Conservation (phyloP, 495 filamentous ascomycete species). For the Stereocaulon alpinum region DNA sequence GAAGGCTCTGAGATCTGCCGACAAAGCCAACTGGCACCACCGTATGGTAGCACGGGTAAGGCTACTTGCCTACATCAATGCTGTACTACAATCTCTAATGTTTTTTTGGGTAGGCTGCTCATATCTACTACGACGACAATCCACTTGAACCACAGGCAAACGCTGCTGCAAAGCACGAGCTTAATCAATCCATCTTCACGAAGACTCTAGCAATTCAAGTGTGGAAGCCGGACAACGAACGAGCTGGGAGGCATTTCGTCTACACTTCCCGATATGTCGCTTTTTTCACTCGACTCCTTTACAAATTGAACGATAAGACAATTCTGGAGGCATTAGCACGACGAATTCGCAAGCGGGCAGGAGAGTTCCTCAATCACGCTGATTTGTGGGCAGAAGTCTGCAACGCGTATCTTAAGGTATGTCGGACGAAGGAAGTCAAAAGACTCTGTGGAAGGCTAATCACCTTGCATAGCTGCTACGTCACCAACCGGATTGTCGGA, state of each 20-base stretch:
- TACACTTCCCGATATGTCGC: slow-evolving; percentile 85
- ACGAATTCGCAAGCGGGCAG: slow-evolving; percentile 67
- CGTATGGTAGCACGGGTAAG: slow-evolving; percentile 67
- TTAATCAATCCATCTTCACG: slow-evolving; percentile 82
- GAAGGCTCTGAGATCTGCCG: slow-evolving; percentile 64
- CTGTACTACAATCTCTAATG: slow-evolving; percentile 17
- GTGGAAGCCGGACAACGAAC: slow-evolving; percentile 90
- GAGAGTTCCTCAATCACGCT: slow-evolving; percentile 75
- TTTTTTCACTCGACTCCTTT: slow-evolving; percentile 66
- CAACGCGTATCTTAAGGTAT: slow-evolving; percentile 53
- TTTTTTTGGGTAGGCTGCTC: slow-evolving; percentile 40
- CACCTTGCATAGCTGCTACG: slow-evolving; percentile 48
- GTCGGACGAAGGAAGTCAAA: background rate
- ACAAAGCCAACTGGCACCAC: slow-evolving; percentile 97
- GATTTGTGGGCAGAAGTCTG: slow-evolving; percentile 80
- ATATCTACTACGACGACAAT: slow-evolving; percentile 57
- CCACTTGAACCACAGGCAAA: slow-evolving; percentile 38
- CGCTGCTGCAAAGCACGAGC: slow-evolving; percentile 57
- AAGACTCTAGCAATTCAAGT: slow-evolving; percentile 92
- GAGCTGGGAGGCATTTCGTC: slow-evolving; percentile 84
- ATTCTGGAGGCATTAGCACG: slow-evolving; percentile 75
- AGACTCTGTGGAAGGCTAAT: background rate
- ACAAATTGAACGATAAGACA: slow-evolving; percentile 61
- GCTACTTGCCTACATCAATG: background rate
- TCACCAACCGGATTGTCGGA: slow-evolving; percentile 39